Conservation (phyloP, 2,329 filamentous ascomycete species). For the Zymoseptoria tritici region DNA sequence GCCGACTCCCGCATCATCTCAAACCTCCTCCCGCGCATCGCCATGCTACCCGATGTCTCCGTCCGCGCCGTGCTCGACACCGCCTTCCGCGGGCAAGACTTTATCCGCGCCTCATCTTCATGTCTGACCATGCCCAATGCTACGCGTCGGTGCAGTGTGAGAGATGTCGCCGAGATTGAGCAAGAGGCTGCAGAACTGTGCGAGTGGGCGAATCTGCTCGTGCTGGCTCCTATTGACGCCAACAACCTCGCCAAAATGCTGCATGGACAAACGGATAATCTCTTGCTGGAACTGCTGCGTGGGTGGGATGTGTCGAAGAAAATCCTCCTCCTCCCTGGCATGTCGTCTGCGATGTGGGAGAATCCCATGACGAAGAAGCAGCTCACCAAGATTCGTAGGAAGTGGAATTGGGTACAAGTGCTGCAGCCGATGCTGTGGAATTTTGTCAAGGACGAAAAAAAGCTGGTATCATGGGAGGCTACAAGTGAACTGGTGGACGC, state of each 20-base stretch:
- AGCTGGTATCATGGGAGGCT: constrained; percentile 47
- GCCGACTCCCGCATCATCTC: constrained; percentile 26
- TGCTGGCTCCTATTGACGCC: constrained; percentile 77
- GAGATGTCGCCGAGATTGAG: constrained; percentile 27
- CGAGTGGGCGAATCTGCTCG: constrained; percentile 79
- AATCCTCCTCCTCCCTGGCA: constrained; percentile 76
- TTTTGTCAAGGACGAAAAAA: constrained; percentile 48
- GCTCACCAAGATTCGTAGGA: constrained; percentile 70
- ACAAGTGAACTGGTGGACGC: constrained; percentile 66
- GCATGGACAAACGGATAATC: constrained; percentile 70
- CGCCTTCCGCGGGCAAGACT: constrained; percentile 27
- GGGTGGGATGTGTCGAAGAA: constrained; percentile 84
- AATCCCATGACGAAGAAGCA: constrained; percentile 85
- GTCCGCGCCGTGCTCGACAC: constrained; percentile 30
- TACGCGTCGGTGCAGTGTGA: constrained; percentile 14
- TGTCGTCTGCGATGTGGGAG: constrained; percentile 85
- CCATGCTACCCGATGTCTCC: constrained; percentile 28
- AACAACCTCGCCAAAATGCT: constrained; percentile 84
- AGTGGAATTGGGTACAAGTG: constrained; percentile 81
- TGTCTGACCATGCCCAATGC: constrained; percentile 28
- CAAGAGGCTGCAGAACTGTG: constrained; percentile 58
- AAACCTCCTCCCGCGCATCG: constrained; percentile 27
- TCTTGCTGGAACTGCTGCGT: constrained; percentile 71
- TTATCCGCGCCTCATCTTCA: constrained; percentile 26
- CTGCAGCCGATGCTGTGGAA: constrained; percentile 77